Evolutionary conservation across 345 rosid genomes (phyloP), one percentile per base, ranked within the genome.

Genomic region (Citrus reticulata): DNA sequence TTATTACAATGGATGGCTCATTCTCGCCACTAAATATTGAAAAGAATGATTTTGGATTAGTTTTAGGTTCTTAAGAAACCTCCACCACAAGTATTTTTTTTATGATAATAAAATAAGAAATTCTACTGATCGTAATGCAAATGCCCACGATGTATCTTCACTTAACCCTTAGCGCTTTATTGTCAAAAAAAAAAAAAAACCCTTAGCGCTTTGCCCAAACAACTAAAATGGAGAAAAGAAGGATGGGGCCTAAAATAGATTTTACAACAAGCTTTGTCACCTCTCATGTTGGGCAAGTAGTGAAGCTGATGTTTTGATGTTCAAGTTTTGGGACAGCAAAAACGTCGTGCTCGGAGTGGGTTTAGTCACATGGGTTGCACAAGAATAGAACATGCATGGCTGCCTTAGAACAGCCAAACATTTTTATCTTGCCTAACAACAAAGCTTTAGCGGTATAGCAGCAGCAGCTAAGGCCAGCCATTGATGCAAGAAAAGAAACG

Each of bases 291-390:
- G 68, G 81, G 82, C 79, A 83, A 84, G 55, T 63, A 67, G 74
- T 49, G 16, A 49, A 70, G 76, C 54, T 9, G 59, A 76, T 76
- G 85, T 76, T 73, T 75, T 57, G 60, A 72, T 70, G 68, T 63
- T 25, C 9, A 59, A 59, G 40, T 29, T 73, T 70, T 73, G 69
- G 80, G 78, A 74, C 76, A 76, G 46, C 74, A 70, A 58, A 61
- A 46, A 22, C 29, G 71, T 77, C 57, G 75, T 81, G 79, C 71
- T 66, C 1, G 51, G 80, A 69, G 77, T 67, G 79, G 79, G 70
- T 79, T 86, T 77, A 22, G 71, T 78, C 88, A 86, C 87, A 86
- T 82, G 89, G 83, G 80, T 13, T 79, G 87, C 70, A 80, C 37
- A 42, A 70, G 37, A 70, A 73, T 70, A 71, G 75, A 83, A 72